phyloP scores from a whole-genome alignment of 2,329 filamentous ascomycete species.

The Nothomitra cinnamomea region DNA sequence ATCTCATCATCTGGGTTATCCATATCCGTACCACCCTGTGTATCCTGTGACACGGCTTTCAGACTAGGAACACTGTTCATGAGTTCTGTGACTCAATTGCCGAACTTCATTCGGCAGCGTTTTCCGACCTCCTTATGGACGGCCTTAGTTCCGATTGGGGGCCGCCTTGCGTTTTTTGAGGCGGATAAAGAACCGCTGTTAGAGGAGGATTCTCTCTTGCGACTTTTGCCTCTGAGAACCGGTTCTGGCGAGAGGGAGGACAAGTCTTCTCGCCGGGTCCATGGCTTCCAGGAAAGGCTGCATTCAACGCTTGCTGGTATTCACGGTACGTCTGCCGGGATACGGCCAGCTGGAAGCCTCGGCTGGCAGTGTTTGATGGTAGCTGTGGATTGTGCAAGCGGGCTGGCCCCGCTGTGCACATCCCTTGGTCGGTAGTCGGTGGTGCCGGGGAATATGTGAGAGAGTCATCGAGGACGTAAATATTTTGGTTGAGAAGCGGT shows the following conservation, averaged over 20 bases:
- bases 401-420: no score
- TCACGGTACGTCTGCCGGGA: no score
- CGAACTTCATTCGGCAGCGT: slow-evolving; percentile 86
- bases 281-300: no score
- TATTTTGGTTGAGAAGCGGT: no score
- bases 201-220: not conserved
- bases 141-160: slow-evolving; percentile 42
- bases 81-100: slow-evolving; percentile 88
- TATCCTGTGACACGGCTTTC: slow-evolving; percentile 48
- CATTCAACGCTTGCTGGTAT: no score
- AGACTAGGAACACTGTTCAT: slow-evolving; percentile 83
- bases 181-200: not conserved
- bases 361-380: no score
- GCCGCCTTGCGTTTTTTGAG: slow-evolving; percentile 8
- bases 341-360: no score
- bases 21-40: slow-evolving; percentile 47
- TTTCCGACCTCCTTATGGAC: slow-evolving; percentile 98
- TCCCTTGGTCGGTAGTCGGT: no score
- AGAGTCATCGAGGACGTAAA: no score
- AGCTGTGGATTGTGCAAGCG: no score
- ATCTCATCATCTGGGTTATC: slow-evolving; percentile 69
- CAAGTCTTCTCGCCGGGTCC: no score
- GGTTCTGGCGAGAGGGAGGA: not conserved
- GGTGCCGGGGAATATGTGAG: no score
- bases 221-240: not conserved